Conservation (phyloP, 1,139 yeast genomes). For the Debaryomyces sp. region DNA sequence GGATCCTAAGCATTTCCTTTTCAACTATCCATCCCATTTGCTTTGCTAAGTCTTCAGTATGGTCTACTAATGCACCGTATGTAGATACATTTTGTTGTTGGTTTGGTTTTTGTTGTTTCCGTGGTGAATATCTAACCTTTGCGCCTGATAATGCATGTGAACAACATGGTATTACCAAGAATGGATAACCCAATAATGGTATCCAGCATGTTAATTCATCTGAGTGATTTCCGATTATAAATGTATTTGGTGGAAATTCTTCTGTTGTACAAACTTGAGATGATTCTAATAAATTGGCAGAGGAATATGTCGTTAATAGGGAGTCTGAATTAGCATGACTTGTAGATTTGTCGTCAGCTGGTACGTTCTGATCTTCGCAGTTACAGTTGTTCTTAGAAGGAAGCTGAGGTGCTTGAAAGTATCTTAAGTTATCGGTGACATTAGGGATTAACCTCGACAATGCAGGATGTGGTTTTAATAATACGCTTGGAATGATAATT, state of each 20-base stretch:
- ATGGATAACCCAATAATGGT: slow-evolving; percentile 84
- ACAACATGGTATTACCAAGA: slow-evolving; percentile 93
- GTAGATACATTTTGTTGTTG: slow-evolving; percentile 47
- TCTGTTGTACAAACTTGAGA: slow-evolving; percentile 64
- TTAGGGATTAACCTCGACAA: slow-evolving; percentile 56
- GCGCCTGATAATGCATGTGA: slow-evolving; percentile 85
- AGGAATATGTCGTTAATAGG: slow-evolving; percentile 45
- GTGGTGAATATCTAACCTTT: slow-evolving; percentile 62
- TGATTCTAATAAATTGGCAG: slow-evolving; percentile 55
- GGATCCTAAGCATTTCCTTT: slow-evolving; percentile 87
- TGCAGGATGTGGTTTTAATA: slow-evolving; percentile 70
- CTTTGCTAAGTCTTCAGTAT: slow-evolving; percentile 69
- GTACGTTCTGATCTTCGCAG: slow-evolving; percentile 3
- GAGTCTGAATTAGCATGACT: slow-evolving; percentile 17
- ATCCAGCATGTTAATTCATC: slow-evolving; percentile 97
- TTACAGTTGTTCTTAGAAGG: slow-evolving; percentile 10
- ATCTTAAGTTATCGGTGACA: slow-evolving; percentile 58
- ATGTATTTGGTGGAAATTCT: slow-evolving; percentile 69
- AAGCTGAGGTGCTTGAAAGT: slow-evolving; percentile 51
- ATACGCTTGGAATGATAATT: slow-evolving; percentile 73
- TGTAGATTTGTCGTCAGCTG: slow-evolving; percentile 7
- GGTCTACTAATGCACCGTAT: slow-evolving; percentile 84
- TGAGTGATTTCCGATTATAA: slow-evolving; percentile 91
- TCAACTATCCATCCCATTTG: slow-evolving; percentile 83
- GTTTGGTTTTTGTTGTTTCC: slow-evolving; percentile 16